These are phyloP conservation scores for Carallia brachiata DNA, from an alignment of 345 rosid species.

Conservation along the genomic window DNA sequence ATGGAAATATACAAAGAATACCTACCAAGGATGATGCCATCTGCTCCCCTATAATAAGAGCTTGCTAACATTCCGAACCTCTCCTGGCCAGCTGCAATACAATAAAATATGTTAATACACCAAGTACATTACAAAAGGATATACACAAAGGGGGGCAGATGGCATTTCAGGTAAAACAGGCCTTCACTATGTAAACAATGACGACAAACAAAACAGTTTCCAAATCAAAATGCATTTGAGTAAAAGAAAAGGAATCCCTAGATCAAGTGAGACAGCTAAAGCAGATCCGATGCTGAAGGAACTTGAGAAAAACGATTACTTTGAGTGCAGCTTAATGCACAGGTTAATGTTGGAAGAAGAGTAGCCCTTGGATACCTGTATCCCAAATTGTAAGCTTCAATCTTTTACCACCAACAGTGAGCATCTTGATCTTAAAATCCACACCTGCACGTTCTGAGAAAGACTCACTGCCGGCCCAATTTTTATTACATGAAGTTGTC, in stretches of 20 bases:
- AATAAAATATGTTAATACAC: constrained; percentile 12
- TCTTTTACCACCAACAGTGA: constrained; percentile 66
- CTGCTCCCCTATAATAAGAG: constrained; percentile 94
- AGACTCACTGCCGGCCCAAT: constrained; percentile 3
- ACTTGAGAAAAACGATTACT: not conserved
- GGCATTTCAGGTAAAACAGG: too few species aligned
- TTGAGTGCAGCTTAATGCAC: not conserved
- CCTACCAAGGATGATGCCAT: constrained; percentile 91
- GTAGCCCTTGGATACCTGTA: constrained; percentile 51
- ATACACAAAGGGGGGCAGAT: not conserved
- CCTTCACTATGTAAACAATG: too few species aligned
- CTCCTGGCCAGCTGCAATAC: constrained; percentile 90
- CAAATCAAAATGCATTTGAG: too few species aligned
- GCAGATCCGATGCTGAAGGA: not conserved
- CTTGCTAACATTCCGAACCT: constrained; percentile 77
- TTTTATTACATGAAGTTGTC: not conserved
- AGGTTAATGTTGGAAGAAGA: not conserved
- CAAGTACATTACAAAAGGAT: not conserved
- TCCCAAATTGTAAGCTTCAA: constrained; percentile 97
- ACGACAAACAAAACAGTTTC: too few species aligned
- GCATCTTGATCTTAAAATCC: constrained; percentile 85
- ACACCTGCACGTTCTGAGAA: constrained; percentile 54
- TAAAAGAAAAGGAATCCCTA: too few species aligned
- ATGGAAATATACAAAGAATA: not conserved
- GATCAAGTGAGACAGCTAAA: not conserved